Base-by-base conservation (phyloP, 495 filamentous ascomycete genomes). In the Penicillium maclennaniae region DNA sequence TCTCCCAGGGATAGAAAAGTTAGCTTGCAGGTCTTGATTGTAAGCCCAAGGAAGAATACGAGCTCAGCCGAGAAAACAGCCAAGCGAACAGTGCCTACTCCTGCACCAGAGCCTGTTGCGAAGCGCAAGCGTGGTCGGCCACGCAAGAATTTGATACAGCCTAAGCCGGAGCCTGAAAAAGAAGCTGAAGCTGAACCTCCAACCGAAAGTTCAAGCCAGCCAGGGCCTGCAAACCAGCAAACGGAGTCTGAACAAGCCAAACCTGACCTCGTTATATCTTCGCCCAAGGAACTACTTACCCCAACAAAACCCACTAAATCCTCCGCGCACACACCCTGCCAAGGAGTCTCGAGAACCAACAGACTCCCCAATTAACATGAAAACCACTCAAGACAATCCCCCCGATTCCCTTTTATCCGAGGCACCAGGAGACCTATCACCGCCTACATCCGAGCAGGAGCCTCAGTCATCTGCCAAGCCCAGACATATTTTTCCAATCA, bases 61-160 rank as follows among this genome's bases (percentile, higher is more conserved):
- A 12, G 19, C 9, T 16, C 17, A 5, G 40, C 25, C 17, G 14
- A 25, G 7, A 16, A 47, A 14, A 42, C 10, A 5, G 37, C 43
- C 19, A 67, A 65, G 20, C 61, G 61, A 12, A 25, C 47, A 7
- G 39, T 47, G 17, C 47, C 61, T 14, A 45, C 51, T 9, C 48
- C 61, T 15, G 41, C 51, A 26, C 27, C 47, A 16, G 53, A 65
- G 19, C 49, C 63, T 21, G 53, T 53, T 21, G 36, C 45, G 26
- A 67, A 67, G 45, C 58, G 61, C 9, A 56, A 55, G 46, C 45
- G 51, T 20, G 58, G 63, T 2, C 45, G 53, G 37, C 63, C 61
- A n/a, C 55, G 36, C 23, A 60, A 62, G 21, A 19, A 12, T 4
- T 25, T 8, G 3, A 6, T 14, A 19, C 38, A 34, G 8, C 6